These are phyloP conservation scores for Camellia japonica DNA, from an alignment of 148 eudicot genomes.

Conservation along the genomic window DNA sequence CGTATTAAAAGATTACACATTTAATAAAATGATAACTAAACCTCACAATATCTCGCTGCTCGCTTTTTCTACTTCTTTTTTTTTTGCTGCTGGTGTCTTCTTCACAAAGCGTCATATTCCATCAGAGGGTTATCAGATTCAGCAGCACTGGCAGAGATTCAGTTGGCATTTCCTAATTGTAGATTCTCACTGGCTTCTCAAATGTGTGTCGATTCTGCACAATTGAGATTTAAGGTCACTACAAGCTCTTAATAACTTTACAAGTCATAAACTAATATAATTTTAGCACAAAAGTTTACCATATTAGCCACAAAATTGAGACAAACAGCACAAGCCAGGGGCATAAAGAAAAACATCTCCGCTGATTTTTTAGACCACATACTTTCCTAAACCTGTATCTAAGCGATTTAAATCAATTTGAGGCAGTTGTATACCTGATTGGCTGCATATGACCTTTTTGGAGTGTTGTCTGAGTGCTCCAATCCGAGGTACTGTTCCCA, in stretches of 20 bases:
- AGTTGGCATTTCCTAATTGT: constrained; percentile 43
- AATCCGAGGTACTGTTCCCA: constrained; percentile 98
- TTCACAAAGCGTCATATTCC: not conserved
- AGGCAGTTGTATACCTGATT: constrained; percentile 61
- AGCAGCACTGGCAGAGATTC: not conserved
- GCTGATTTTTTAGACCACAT: not conserved
- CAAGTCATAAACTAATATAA: not conserved
- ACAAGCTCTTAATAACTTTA: not conserved
- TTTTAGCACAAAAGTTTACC: not conserved
- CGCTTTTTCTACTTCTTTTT: not conserved
- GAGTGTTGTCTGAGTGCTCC: constrained; percentile 83
- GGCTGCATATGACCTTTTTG: constrained; percentile 73
- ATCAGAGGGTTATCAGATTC: not conserved
- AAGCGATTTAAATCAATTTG: not conserved
- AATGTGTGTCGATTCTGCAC: constrained; percentile 83
- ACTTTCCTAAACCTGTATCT: not conserved
- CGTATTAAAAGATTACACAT: constrained; percentile 8
- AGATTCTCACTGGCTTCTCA: constrained; percentile 94
- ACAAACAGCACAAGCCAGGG: not conserved
- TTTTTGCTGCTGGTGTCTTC: not conserved
- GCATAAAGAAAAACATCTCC: not conserved
- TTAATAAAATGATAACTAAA: constrained; percentile 8
- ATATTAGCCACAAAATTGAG: not conserved
- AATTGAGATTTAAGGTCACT: not conserved
- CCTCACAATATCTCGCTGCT: not conserved